These are phyloP conservation scores for Coemansia guatemalensis DNA, from an alignment of 192 early-diverging fungal genomes.

Conservation along the genomic window DNA sequence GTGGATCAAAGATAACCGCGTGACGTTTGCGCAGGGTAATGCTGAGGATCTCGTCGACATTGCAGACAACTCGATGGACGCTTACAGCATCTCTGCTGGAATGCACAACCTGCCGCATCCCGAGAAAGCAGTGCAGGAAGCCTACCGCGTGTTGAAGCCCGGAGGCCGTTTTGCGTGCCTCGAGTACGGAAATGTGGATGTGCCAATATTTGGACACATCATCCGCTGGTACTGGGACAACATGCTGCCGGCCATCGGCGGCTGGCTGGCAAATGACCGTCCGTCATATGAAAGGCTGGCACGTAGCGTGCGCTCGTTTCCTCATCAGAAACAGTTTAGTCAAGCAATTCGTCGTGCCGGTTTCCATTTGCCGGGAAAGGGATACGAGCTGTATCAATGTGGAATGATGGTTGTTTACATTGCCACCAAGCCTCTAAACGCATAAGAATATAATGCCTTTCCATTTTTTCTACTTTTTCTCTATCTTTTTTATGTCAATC, in stretches of 20 bases:
- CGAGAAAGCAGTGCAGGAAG: constrained; percentile 79
- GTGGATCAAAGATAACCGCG: constrained; percentile 55
- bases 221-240: constrained; percentile 89
- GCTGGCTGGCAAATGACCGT: constrained; percentile 75
- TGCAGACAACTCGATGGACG: constrained; percentile 76
- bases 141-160: constrained; percentile 87
- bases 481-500: not conserved
- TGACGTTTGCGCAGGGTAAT: constrained; percentile 76
- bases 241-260: constrained; percentile 78
- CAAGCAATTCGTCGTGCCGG: constrained; percentile 81
- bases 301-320: constrained; percentile 85
- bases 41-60: constrained; percentile 78
- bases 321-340: constrained; percentile 79
- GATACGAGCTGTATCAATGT: constrained; percentile 61
- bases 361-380: constrained; percentile 77
- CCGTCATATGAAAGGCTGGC: constrained; percentile 91
- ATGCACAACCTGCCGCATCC: constrained; percentile 94
- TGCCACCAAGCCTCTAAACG: constrained; percentile 22
- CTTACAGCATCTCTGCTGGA: constrained; percentile 96
- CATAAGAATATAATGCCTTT: not conserved
- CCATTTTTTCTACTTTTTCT: constrained; percentile 1
- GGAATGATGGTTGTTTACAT: constrained; percentile 37
- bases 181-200: constrained; percentile 86
- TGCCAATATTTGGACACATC: constrained; percentile 71
- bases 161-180: constrained; percentile 92